Evolutionary conservation across 2,329 filamentous ascomycete species (phyloP).

Genomic region (Penicillium verrucosum): DNA sequence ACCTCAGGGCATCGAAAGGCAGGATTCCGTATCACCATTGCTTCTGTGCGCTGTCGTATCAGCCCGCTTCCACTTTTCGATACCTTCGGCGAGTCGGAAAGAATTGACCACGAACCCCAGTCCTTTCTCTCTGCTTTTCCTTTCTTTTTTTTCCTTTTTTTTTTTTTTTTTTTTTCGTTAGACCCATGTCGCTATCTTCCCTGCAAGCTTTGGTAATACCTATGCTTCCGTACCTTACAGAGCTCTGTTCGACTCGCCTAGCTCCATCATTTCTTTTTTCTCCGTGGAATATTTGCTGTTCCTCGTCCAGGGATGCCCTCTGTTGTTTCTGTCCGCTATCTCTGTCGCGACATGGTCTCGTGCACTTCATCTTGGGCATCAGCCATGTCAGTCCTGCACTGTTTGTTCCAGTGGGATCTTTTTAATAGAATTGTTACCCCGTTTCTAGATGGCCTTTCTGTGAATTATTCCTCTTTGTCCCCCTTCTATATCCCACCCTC

Average conservation of each 20-base stretch:
- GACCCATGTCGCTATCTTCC: slow-evolving; percentile 17
- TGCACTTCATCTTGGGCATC: slow-evolving; percentile 26
- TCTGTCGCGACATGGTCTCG: slow-evolving; percentile 30
- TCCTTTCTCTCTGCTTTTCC: slow-evolving; percentile 20
- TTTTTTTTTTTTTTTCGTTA: slow-evolving; percentile 9
- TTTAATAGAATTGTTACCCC: slow-evolving; percentile 25
- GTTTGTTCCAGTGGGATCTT: slow-evolving; percentile 17
- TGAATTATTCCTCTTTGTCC: background rate
- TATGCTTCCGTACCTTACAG: slow-evolving; percentile 26
- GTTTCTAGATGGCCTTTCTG: slow-evolving; percentile 10
- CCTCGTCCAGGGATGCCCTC: slow-evolving; percentile 25
- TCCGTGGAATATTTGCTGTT: slow-evolving; percentile 28
- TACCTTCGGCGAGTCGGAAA: slow-evolving; percentile 23
- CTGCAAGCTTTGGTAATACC: slow-evolving; percentile 19
- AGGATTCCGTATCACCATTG: slow-evolving; percentile 25
- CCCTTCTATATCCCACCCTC: background rate
- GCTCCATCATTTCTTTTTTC: slow-evolving; percentile 21
- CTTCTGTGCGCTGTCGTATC: slow-evolving; percentile 24
- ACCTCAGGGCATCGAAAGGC: slow-evolving; percentile 13
- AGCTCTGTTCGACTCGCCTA: slow-evolving; percentile 20
- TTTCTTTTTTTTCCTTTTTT: slow-evolving; percentile 12
- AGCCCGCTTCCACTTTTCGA: slow-evolving; percentile 17
- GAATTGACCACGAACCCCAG: slow-evolving; percentile 24
- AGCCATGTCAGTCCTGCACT: slow-evolving; percentile 20
- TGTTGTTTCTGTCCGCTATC: slow-evolving; percentile 19